A percentile compares a stretch with the other conserved stretches of the same genome.
phyloP scores from a whole-genome alignment of 257 asterid genomes.

The Solanum medicagineum region DNA sequence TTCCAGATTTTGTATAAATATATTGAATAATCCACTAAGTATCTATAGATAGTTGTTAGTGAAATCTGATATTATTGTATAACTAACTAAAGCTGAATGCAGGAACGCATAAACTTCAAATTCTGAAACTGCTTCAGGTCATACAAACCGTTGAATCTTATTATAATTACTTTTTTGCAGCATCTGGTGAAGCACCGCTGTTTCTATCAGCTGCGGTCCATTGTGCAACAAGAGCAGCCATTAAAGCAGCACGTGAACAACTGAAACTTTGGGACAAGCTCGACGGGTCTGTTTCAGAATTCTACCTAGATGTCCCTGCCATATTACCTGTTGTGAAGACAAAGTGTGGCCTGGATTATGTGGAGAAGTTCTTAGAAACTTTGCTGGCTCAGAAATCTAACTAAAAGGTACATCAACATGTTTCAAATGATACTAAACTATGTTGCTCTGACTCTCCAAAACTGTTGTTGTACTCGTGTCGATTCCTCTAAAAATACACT shows the following conservation, averaged over 20 bases:
- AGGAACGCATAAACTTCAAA: not conserved
- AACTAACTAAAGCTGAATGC: not conserved
- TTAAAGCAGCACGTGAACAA: constrained; percentile 54
- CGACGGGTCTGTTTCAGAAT: constrained; percentile 26
- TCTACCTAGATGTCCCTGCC: constrained; percentile 59
- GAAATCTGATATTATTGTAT: not conserved
- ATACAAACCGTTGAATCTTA: not conserved
- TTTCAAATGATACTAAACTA: not conserved
- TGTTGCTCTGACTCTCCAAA: not conserved
- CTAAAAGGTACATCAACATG: not conserved
- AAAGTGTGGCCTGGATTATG: constrained; percentile 45
- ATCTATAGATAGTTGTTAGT: not conserved
- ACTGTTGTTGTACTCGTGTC: not conserved
- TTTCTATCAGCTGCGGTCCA: constrained; percentile 66
- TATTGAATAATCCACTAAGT: not conserved
- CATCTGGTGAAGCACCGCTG: constrained; percentile 83
- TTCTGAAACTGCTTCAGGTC: not conserved
- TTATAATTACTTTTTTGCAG: constrained; percentile 18
- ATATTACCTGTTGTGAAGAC: constrained; percentile 60
- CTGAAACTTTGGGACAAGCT: constrained; percentile 39
- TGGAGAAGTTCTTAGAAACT: constrained; percentile 32
- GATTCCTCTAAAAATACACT: not conserved
- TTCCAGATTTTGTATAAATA: not conserved
- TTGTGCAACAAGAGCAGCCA: constrained; percentile 72
- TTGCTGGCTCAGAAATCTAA: constrained; percentile 2